Percentiles rank a stretch among this genome's conserved stretches.
Evolutionary conservation across 2,329 filamentous ascomycete species (phyloP).

Genomic region (Talaromyces amestolkiae): DNA sequence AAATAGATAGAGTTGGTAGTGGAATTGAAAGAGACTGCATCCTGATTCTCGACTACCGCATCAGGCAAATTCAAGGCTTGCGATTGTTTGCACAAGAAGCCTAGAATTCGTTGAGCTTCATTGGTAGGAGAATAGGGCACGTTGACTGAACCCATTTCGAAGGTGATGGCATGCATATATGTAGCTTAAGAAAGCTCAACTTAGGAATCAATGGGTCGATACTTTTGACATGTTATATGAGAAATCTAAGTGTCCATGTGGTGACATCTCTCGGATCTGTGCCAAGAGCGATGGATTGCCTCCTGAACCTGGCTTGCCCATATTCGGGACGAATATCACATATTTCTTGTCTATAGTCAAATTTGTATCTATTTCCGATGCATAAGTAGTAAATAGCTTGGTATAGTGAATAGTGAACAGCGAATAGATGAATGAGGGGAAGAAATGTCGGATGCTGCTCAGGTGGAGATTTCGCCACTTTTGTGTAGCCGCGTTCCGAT

Average conservation of each 20-base stretch:
- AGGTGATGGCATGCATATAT: background rate
- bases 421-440: conserved; percentile 7
- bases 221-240: background rate
- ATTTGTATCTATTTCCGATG: background rate
- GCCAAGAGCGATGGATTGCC: background rate
- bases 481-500: background rate
- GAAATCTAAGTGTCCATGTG: background rate
- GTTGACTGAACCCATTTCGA: conserved; percentile 20
- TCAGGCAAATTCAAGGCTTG: conserved; percentile 34
- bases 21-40: conserved; percentile 38
- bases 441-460: conserved; percentile 3
- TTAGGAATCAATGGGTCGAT: background rate
- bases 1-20: conserved; percentile 40
- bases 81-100: conserved; percentile 34
- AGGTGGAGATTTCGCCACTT: conserved; percentile 9
- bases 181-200: background rate
- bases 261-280: background rate
- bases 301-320: background rate
- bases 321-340: background rate
- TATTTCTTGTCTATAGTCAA: background rate
- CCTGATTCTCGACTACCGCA: conserved; percentile 31
- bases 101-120: conserved; percentile 40
- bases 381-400: background rate
- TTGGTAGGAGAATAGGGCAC: conserved; percentile 33
- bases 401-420: background rate